These are phyloP conservation scores for Penicillium taxi DNA, from an alignment of 495 filamentous ascomycete genomes.

Conservation along the genomic window DNA sequence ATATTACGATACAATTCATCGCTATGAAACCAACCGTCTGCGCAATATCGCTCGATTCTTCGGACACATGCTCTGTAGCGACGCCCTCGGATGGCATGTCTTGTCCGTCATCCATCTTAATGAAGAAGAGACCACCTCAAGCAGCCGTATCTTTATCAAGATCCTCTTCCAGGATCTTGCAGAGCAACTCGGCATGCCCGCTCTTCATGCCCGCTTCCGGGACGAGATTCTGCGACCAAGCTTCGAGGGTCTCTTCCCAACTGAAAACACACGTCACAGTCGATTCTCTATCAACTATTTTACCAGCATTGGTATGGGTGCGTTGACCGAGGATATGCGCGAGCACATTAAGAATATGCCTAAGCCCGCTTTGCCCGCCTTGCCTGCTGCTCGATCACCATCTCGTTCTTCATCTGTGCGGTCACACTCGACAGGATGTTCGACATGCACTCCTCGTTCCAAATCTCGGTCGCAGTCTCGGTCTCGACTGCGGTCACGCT, in stretches of 20 bases:
- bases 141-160: slow-evolving; percentile 94
- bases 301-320: slow-evolving; percentile 92
- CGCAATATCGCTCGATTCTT: slow-evolving; percentile 95
- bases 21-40: slow-evolving; percentile 87
- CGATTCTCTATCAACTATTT: slow-evolving; percentile 99
- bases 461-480: slow-evolving; percentile 34
- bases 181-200: slow-evolving; percentile 76
- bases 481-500: slow-evolving; percentile 30
- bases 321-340: slow-evolving; percentile 90
- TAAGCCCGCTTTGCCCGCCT: slow-evolving; percentile 61
- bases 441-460: slow-evolving; percentile 30
- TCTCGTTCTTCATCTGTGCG: slow-evolving; percentile 51
- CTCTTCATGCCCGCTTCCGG: slow-evolving; percentile 63
- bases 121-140: slow-evolving; percentile 93
- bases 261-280: slow-evolving; percentile 77
- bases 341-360: slow-evolving; percentile 80
- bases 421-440: slow-evolving; percentile 37
- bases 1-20: slow-evolving; percentile 96
- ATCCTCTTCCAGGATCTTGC: slow-evolving; percentile 90
- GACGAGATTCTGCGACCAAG: slow-evolving; percentile 71
- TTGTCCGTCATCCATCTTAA: slow-evolving; percentile 79
- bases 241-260: slow-evolving; percentile 82
- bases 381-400: slow-evolving; percentile 50
- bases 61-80: slow-evolving; percentile 77
- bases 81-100: slow-evolving; percentile 88